phyloP scores from a whole-genome alignment of 176 grass and related monocot genomes.

The Juncus inflexus region DNA sequence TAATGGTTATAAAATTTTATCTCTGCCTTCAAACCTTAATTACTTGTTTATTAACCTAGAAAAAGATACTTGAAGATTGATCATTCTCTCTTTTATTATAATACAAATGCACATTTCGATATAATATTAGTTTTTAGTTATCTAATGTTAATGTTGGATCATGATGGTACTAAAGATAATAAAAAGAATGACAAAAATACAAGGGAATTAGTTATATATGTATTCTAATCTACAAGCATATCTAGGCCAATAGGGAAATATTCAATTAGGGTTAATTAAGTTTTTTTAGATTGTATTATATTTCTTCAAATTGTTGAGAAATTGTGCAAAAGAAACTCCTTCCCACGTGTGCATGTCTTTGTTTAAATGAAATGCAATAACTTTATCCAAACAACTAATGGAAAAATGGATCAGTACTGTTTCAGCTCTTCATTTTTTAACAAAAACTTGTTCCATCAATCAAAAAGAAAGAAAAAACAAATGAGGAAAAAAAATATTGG shows the following conservation, averaged over 20 bases:
- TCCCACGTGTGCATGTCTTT: slow-evolving; percentile 63
- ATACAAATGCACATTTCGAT: neutral
- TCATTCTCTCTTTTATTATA: neutral
- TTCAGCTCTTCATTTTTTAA: slow-evolving; percentile 17
- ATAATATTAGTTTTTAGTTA: neutral
- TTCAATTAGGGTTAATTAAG: neutral
- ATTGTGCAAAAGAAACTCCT: slow-evolving; percentile 35
- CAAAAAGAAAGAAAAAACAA: slow-evolving; percentile 25
- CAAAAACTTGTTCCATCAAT: slow-evolving; percentile 16
- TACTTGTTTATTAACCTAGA: neutral
- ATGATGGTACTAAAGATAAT: neutral
- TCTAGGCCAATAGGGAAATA: slow-evolving; percentile 1
- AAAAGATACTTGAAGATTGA: neutral
- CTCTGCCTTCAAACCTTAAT: neutral
- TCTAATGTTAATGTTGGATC: slow-evolving; percentile 20
- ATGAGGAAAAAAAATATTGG: slow-evolving; percentile 46
- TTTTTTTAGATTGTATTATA: slow-evolving; percentile 17
- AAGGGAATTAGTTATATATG: slow-evolving; percentile 36
- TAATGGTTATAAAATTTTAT: slow-evolving; percentile 37
- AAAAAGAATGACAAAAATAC: slow-evolving; percentile 22
- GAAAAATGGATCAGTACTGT: slow-evolving; percentile 19
- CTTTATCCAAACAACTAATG: slow-evolving; percentile 14
- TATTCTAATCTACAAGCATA: slow-evolving; percentile 32
- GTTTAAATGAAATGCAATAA: slow-evolving; percentile 43
- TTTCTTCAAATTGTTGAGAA: slow-evolving; percentile 16